Base-by-base conservation (phyloP, 2,329 filamentous ascomycete genomes). In the Ophiostoma quercus region DNA sequence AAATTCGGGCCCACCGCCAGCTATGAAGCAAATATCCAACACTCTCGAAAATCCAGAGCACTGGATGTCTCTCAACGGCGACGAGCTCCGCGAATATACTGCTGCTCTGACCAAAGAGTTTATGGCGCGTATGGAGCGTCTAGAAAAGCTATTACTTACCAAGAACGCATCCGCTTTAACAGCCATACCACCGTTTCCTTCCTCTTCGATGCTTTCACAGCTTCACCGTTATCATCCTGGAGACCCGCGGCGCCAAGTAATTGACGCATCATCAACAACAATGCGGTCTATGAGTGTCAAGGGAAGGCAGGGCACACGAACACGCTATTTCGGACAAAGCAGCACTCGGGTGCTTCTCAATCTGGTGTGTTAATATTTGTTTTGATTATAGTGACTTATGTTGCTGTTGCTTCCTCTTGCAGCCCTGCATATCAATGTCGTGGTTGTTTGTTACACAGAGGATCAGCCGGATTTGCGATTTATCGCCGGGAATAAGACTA, bases 341-440 rank as follows among this genome's bases (percentile, higher is more conserved):
- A 84, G 82, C 74, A 81, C 83, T 25, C 81, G 84, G 37, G 84
- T 86, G 41, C 75, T 87, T 69, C 74, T 86, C 16, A 86, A 86
- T 72, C 75, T 87, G 75, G 84, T 86, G 78, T 76, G 80, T 75
- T 41, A 34, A 14, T 6, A 11, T 47, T 32, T 32, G 25, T 32
- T 7, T 57, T 25, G 8, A 8, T 8, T 2, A 29, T 29, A 29
- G 25, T 29, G 25, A 34, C 9, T 54, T 22, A 22, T 1, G n/a
- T 22, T 54, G 47, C 19, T 25, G 47, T 25, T 19, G n/a, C 8
- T 54, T 54, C 12, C 16, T 14, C 12, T 47, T 47, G 43, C 43
- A 47, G 43, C 14, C 19, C 4, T 47, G 19, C 43, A n/a, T 47
- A n/a, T n/a, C 4, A 16, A 47, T 2, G 4, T 25, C n/a, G 9